A percentile compares a stretch with the other conserved stretches of the same genome.
Evolutionary conservation across 1,139 yeast genomes (phyloP).

Genomic region (Chernovozyma aurita): DNA sequence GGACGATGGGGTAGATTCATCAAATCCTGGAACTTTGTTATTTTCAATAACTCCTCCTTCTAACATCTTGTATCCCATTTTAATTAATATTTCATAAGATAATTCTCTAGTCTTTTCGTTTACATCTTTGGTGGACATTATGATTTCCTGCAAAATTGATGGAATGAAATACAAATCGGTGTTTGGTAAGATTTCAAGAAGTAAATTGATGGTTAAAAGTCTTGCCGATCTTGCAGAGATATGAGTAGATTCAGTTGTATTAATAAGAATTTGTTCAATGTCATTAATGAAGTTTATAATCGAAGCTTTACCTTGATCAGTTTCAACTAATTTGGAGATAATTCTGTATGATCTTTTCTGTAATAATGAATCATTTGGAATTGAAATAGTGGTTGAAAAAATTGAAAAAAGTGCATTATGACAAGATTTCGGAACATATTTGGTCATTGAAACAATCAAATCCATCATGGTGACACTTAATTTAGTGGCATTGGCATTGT

Average conservation of each 20-base stretch:
- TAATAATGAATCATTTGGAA: conserved; percentile 55
- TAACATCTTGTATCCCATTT: conserved; percentile 77
- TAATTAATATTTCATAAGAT: conserved; percentile 70
- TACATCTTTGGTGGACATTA: conserved; percentile 86
- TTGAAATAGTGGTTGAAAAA: conserved; percentile 62
- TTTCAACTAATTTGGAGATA: conserved; percentile 63
- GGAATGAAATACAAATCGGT: conserved; percentile 74
- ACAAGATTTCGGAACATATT: conserved; percentile 67
- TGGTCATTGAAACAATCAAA: conserved; percentile 79
- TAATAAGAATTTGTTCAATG: conserved; percentile 57
- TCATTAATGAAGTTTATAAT: conserved; percentile 48
- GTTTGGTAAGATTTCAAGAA: conserved; percentile 59
- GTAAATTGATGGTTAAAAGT: conserved; percentile 57
- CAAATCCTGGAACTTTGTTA: conserved; percentile 66
- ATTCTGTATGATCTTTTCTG: conserved; percentile 92
- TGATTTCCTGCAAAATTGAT: conserved; percentile 77
- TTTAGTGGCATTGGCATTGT: conserved; percentile 31
- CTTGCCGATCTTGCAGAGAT: conserved; percentile 80
- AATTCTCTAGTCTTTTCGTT: conserved; percentile 88
- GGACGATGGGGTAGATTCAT: conserved; percentile 52
- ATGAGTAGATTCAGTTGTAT: conserved; percentile 57
- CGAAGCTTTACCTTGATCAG: conserved; percentile 58
- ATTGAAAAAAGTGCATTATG: conserved; percentile 75
- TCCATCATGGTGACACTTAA: conserved; percentile 87
- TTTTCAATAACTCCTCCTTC: conserved; percentile 68